Conservation (phyloP, 306 rosid genomes). For the Argentina anserina region DNA sequence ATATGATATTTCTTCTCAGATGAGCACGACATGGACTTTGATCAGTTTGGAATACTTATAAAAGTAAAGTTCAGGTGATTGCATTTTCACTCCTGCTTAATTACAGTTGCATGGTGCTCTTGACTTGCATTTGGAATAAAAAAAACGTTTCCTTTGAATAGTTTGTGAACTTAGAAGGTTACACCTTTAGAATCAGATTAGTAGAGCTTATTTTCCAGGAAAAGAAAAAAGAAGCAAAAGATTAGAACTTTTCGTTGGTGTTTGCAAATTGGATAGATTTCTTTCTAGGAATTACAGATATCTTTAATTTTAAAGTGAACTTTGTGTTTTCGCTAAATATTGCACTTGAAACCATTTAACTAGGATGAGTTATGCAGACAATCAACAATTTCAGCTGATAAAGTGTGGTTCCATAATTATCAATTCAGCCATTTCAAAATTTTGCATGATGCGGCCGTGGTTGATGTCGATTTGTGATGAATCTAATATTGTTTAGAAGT, state of each 20-base stretch:
- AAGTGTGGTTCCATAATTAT: neutral
- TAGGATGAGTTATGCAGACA: neutral
- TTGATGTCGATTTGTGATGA: neutral
- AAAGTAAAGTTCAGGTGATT: slow-evolving; percentile 97
- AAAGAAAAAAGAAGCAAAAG: neutral
- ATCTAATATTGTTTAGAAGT: neutral
- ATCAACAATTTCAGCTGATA: neutral
- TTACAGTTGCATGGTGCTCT: neutral
- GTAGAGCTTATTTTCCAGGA: neutral
- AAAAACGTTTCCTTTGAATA: neutral
- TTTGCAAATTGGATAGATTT: neutral
- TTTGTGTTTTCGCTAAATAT: neutral
- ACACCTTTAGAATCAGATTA: neutral
- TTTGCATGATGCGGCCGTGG: neutral
- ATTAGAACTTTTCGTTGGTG: neutral
- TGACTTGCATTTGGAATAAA: neutral
- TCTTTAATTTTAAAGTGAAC: neutral
- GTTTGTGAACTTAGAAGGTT: neutral
- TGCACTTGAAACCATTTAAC: neutral
- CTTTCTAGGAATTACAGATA: neutral
- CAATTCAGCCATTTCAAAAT: neutral
- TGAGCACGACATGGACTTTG: slow-evolving; percentile 78
- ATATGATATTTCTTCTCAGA: slow-evolving; percentile 49
- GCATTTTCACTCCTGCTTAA: slow-evolving; percentile 6
- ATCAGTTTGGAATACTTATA: slow-evolving; percentile 78